Base-by-base conservation (phyloP, 106 monocot genomes). In the Xerophyta viscosa region DNA sequence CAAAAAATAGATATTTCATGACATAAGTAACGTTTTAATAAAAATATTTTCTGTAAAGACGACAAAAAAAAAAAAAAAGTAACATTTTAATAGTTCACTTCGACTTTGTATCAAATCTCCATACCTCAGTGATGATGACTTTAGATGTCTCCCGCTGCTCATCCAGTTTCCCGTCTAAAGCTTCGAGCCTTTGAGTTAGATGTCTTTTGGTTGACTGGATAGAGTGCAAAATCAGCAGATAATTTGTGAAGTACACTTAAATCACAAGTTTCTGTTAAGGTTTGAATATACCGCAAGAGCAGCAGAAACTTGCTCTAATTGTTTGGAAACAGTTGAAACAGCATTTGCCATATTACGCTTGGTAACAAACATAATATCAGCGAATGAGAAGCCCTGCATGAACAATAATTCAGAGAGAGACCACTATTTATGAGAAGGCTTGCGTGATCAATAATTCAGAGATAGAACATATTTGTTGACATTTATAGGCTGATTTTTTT, bases 281-380 rank as follows among this genome's bases (percentile, higher is more conserved):
- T 3, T 55, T 15, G n/a, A 30, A 63, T 86, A 55, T 86, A 92
- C 86, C 27, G 86, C 63, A 58, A 92, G 58, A 55, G 86, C 78
- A 56, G 81, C 47, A 44, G 86, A 79, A 18, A 92, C 75, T 86
- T 92, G 86, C 39, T 86, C 86, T 58, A 92, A 67, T 67, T 92
- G 91, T 57, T 82, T 76, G 37, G 86, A 86, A 22, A 92, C 74
- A 58, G 60, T 72, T 37, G 71, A 56, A 76, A 86, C 91, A 66
- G 91, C 91, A 71, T 62, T 79, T 26, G 91, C 75, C 91, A 92
- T 92, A 65, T 82, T 78, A 46, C 67, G 78, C 73, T 92, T 92
- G 46, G 91, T 92, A 48, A 92, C 86, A 62, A 86, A 92, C 86
- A 92, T 92, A 41, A 82, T 82, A 82, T 92, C 86, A 43, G 91